Conservation (phyloP, 768 basidiomycete species). For the Calocera viscosa region DNA sequence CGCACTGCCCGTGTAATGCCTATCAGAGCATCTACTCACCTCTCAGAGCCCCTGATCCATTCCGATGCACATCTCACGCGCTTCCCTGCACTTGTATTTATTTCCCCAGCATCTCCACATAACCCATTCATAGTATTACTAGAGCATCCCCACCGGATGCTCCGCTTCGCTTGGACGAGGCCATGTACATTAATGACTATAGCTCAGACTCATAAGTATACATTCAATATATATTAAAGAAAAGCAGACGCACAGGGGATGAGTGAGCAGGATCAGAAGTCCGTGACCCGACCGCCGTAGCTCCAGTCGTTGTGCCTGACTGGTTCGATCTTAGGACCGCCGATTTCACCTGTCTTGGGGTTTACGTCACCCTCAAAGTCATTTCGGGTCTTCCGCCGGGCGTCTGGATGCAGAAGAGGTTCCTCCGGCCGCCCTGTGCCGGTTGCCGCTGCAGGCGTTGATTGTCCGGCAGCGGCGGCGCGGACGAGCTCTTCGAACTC, state of each 20-base stretch:
- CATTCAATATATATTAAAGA: not conserved
- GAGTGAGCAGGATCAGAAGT: slow-evolving; percentile 41
- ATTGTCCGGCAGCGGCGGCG: not conserved
- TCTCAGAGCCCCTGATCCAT: not conserved
- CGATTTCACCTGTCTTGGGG: slow-evolving; percentile 69
- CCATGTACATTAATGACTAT: not conserved
- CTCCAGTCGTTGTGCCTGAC: slow-evolving; percentile 82
- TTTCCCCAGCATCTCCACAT: not conserved
- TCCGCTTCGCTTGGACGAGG: not conserved
- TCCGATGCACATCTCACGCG: not conserved
- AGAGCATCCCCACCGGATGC: not conserved
- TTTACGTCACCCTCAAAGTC: slow-evolving; percentile 75
- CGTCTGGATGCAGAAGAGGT: slow-evolving; percentile 51
- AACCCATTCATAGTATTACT: not conserved
- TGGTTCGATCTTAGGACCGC: slow-evolving; percentile 81
- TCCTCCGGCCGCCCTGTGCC: not conserved
- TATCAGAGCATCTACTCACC: not conserved
- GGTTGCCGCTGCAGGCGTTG: not conserved
- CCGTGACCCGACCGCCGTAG: slow-evolving; percentile 76
- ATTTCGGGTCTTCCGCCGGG: slow-evolving; percentile 38
- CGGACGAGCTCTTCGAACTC: slow-evolving; percentile 79
- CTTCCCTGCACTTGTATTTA: not conserved
- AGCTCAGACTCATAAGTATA: not conserved
- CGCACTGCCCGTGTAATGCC: slow-evolving; percentile 1
- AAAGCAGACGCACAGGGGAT: not conserved